Evolutionary conservation across 2,329 filamentous ascomycete species (phyloP), one percentile per base, ranked within the genome.

Genomic region (Aureobasidium sp.): DNA sequence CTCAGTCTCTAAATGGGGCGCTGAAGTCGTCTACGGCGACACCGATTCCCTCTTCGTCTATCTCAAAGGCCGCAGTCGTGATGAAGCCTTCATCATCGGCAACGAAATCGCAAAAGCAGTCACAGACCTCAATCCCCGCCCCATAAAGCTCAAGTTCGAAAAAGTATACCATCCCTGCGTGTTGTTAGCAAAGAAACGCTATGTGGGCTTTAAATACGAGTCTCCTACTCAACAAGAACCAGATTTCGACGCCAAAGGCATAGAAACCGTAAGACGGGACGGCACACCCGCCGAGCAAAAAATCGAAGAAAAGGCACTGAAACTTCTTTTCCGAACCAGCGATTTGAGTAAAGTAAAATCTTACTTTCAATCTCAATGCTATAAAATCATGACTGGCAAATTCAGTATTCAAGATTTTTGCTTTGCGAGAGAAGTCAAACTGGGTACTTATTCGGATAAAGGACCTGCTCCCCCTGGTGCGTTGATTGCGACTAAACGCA

Each of bases 121-220:
- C 62, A 97, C 94, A 0, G 83, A 90, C 60, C 88, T 89, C 78
- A 99, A 97, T 69, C 95, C 94, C 2, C 84, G 87, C 1, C 94
- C 94, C 0, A 80, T 99, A 67, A 97, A 96, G 75, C 86, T 99
- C 65, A 97, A 97, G 72, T 97, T 99, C 67, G 94, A 99, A 72
- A 99, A 99, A 69, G 93, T 99, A 1, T 99, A 99, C 74, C 89
- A 96, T 65, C 94, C 95, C 0, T 97, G 93, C 71, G 86, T 97
- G 0, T 81, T 99, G 5, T 82, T 99, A 0, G 91, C 95, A 21
- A 99, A 99, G 78, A 99, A 99, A 72, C 88, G 94, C 61, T 99
- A 99, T 68, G 95, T 97, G 4, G 95, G 95, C 6, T 97, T 96
- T 80, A 97, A 96, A 72, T 99, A 95, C 76, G 94, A 99, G 71